phyloP scores from a whole-genome alignment of 495 filamentous ascomycete genomes.

The Talaromyces ruber region DNA sequence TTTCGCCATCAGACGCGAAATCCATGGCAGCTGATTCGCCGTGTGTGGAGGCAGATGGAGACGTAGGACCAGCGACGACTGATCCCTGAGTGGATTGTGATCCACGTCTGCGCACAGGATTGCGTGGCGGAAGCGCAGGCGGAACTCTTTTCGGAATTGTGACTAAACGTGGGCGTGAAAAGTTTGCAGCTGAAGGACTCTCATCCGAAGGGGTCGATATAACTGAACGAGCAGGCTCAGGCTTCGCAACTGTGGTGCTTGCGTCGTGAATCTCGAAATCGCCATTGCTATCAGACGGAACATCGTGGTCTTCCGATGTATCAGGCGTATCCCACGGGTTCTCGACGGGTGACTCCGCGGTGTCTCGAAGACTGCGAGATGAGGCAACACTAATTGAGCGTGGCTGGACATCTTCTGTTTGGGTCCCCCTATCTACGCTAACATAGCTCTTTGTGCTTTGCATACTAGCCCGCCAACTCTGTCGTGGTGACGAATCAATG shows the following conservation, averaged over 20 bases:
- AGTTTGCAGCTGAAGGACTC: constrained; percentile 36
- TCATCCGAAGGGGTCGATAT: constrained; percentile 30
- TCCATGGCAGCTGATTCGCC: constrained; percentile 12
- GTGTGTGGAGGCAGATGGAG: constrained; percentile 9
- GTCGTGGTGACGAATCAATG: constrained; percentile 48
- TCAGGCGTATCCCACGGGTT: constrained; percentile 19
- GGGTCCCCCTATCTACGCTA: constrained; percentile 50
- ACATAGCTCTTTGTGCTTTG: constrained; percentile 42
- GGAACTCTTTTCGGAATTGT: constrained; percentile 63
- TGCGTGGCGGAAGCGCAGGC: constrained; percentile 55
- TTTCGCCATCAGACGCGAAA: background rate
- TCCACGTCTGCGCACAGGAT: constrained; percentile 37
- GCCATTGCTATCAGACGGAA: constrained; percentile 7
- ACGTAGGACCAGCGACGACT: constrained; percentile 12
- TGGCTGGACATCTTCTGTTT: constrained; percentile 45
- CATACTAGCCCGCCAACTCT: constrained; percentile 59
- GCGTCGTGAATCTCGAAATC: constrained; percentile 36
- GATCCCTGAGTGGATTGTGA: constrained; percentile 10
- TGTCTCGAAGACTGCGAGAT: constrained; percentile 35
- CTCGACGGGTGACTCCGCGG: constrained; percentile 27
- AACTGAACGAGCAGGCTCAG: constrained; percentile 39
- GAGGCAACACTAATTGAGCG: constrained; percentile 34
- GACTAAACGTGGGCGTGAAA: constrained; percentile 57
- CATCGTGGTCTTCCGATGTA: constrained; percentile 14
- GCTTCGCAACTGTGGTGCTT: constrained; percentile 36